phyloP scores from a whole-genome alignment of 352 stramenopile species.

The Pythium dissimile region DNA sequence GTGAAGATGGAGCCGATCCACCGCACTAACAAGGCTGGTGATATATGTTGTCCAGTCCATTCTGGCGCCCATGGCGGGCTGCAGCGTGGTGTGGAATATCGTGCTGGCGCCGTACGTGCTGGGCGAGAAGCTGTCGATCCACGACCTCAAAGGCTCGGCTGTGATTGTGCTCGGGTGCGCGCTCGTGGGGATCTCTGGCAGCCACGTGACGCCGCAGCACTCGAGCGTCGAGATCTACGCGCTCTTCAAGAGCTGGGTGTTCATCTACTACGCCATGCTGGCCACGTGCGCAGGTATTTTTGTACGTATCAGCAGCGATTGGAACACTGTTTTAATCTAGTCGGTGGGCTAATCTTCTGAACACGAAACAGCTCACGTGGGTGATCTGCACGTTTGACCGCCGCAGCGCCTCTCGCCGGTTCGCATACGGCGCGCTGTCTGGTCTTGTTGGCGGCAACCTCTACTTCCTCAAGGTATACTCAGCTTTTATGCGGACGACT shows the following conservation, averaged over 20 bases:
- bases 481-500: background rate
- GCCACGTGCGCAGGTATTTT: slow-evolving; percentile 31
- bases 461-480: slow-evolving; percentile 78
- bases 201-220: slow-evolving; percentile 76
- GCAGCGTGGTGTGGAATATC: slow-evolving; percentile 89
- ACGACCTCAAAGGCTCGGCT: slow-evolving; percentile 67
- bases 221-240: slow-evolving; percentile 74
- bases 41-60: slow-evolving; percentile 52
- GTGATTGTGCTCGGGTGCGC: slow-evolving; percentile 77
- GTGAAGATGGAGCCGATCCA: no score
- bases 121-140: slow-evolving; percentile 68
- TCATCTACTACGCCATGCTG: slow-evolving; percentile 63
- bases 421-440: slow-evolving; percentile 77
- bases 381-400: slow-evolving; percentile 64
- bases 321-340: no score
- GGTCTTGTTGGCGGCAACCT: slow-evolving; percentile 82
- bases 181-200: slow-evolving; percentile 74
- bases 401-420: slow-evolving; percentile 68
- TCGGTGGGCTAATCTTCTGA: background rate
- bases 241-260: slow-evolving; percentile 67
- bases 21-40: background rate
- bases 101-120: slow-evolving; percentile 79
- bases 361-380: slow-evolving; percentile 53
- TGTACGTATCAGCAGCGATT: slow-evolving; percentile 36
- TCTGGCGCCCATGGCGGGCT: slow-evolving; percentile 81